Evolutionary conservation across 257 asterid genomes (phyloP), one percentile per base, ranked within the genome.

Genomic region (Prunella vulgaris): DNA sequence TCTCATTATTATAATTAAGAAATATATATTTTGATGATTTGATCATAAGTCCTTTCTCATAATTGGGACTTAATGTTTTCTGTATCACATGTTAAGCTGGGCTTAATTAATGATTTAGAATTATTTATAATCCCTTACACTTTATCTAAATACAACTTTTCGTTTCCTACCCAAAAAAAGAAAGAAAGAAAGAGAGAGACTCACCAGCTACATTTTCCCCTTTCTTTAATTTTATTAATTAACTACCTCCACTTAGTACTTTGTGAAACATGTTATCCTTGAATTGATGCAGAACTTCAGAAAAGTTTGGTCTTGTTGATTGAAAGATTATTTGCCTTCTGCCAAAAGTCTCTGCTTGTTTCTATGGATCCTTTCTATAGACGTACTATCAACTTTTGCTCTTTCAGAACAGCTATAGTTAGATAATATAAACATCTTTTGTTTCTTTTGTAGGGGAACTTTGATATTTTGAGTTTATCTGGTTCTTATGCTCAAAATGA

Each of bases 391-490:
- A 20, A 32, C 2, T n/a, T 59, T 46, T 69, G 61, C 66, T 14
- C 20, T 35, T 14, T 25, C n/a, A 13, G 65, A 52, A 35, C 20
- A 33, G 14, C 30, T 61, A 18, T 7, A 9, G 32, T 7, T 35
- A 53, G 17, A n/a, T 63, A 33, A 52, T 40, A 7, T n/a, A 13
- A 15, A 33, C 57, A 5, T 14, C 24, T 15, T 32, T 51, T 37
- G 17, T 18, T 14, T 27, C 4, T 75, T 42, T 51, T 73, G 76
- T 49, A 87, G 91, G 90, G 91, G 33, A 83, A 73, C 60, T 83
- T 80, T 77, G 86, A 82, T 72, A 80, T 87, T 51, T 38, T 87
- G 76, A 83, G 79, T 74, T 73, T 87, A n/a, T 75, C 87, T 6
- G 89, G 88, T 51, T 81, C 86, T 1, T 85, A 73, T 74, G 60